phyloP scores from a whole-genome alignment of 1,284 basidiomycete species.

The Cryptococcus depauperatus region DNA sequence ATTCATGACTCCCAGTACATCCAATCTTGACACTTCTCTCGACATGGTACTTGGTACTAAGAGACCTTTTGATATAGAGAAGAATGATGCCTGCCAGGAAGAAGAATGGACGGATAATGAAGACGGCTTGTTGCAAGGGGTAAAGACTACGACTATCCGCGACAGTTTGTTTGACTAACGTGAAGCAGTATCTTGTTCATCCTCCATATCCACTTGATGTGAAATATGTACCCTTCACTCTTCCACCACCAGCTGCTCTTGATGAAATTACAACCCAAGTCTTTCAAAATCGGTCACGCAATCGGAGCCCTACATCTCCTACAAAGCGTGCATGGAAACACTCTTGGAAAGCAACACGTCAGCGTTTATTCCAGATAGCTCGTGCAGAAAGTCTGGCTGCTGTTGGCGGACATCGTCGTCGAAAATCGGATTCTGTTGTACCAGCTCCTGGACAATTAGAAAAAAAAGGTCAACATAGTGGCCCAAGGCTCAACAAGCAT shows the following conservation, averaged over 20 bases:
- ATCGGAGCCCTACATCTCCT: slow-evolving; percentile 7
- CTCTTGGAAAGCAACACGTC: slow-evolving; percentile 24
- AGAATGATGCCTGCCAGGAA: not conserved
- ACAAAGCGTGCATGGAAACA: slow-evolving; percentile 20
- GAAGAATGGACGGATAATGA: slow-evolving; percentile 32
- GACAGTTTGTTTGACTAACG: not conserved
- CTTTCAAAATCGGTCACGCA: slow-evolving; percentile 19
- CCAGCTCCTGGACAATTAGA: slow-evolving; percentile 3
- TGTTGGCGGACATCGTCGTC: slow-evolving; percentile 20
- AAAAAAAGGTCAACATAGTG: not conserved
- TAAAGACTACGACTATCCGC: too few species aligned
- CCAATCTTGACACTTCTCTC: slow-evolving; percentile 17
- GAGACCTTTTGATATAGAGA: not conserved
- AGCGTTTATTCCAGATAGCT: slow-evolving; percentile 33
- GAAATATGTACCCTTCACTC: slow-evolving; percentile 32
- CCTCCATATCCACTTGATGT: slow-evolving; percentile 22
- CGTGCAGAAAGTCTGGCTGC: slow-evolving; percentile 23
- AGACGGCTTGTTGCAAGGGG: slow-evolving; percentile 31
- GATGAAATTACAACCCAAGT: slow-evolving; percentile 36
- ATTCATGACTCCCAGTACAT: slow-evolving; percentile 36
- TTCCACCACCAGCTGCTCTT: slow-evolving; percentile 32
- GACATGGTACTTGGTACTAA: slow-evolving; percentile 7
- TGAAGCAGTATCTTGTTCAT: slow-evolving; percentile 31
- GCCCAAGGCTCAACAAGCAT: slow-evolving; percentile 14
- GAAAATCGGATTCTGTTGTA: slow-evolving; percentile 20